Conservation (phyloP, 352 stramenopile species). For the Pilasporangium apinafurcum region DNA sequence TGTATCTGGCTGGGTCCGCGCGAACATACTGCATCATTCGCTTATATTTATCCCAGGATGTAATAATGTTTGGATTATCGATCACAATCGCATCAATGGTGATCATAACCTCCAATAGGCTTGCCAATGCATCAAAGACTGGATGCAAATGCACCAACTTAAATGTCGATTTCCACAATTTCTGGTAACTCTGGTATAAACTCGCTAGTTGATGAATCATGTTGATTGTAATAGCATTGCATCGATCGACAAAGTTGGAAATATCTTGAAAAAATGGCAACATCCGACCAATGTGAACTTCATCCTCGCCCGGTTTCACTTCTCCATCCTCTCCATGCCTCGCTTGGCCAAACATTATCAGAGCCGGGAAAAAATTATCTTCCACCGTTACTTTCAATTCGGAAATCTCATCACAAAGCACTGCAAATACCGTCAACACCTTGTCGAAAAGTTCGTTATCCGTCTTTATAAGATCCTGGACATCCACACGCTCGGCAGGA, state of each 20-base stretch:
- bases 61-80: slow-evolving; percentile 83
- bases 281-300: slow-evolving; percentile 83
- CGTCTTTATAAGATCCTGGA: slow-evolving; percentile 85
- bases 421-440: slow-evolving; percentile 84
- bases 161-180: slow-evolving; percentile 87
- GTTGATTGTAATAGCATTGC: slow-evolving; percentile 85
- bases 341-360: slow-evolving; percentile 87
- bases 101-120: slow-evolving; percentile 83
- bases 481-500: slow-evolving; percentile 78
- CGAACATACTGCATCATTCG: slow-evolving; percentile 88
- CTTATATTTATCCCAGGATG: slow-evolving; percentile 89
- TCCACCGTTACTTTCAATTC: slow-evolving; percentile 88
- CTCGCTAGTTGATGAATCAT: slow-evolving; percentile 87
- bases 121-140: slow-evolving; percentile 74
- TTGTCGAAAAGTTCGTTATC: slow-evolving; percentile 90
- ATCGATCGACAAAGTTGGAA: slow-evolving; percentile 88
- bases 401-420: slow-evolving; percentile 87
- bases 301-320: slow-evolving; percentile 69
- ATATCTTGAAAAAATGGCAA: slow-evolving; percentile 88
- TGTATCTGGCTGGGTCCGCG: slow-evolving; percentile 75
- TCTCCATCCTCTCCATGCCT: slow-evolving; percentile 61
- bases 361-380: slow-evolving; percentile 83
- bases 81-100: slow-evolving; percentile 87
- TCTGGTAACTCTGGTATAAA: slow-evolving; percentile 84
- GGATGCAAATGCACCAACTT: slow-evolving; percentile 78